Conservation (phyloP, 805 yeast genomes). For the Candida nonsorbophila region DNA sequence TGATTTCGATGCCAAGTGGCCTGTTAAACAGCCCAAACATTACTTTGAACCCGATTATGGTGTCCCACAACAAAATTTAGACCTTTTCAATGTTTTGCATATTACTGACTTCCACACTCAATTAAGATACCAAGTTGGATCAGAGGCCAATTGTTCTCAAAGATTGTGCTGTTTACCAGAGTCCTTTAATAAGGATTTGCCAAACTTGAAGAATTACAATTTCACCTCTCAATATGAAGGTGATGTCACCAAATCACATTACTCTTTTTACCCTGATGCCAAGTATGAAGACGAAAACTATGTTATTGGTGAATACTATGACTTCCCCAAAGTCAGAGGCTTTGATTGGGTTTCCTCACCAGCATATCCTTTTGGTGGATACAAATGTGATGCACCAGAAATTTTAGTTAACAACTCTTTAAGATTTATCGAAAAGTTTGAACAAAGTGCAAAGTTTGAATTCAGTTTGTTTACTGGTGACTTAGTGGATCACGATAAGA, state of each 20-base stretch:
- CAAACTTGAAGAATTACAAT: conserved; percentile 16
- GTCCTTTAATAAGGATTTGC: conserved; percentile 29
- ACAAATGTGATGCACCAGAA: conserved; percentile 64
- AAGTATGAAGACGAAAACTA: conserved; percentile 19
- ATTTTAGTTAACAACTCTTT: conserved; percentile 55
- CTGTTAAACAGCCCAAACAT: conserved; percentile 21
- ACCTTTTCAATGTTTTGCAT: conserved; percentile 58
- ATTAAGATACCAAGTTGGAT: conserved; percentile 47
- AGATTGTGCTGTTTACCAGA: conserved; percentile 60
- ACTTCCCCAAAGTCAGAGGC: conserved; percentile 17
- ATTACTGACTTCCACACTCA: conserved; percentile 63
- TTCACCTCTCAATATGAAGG: conserved; percentile 22
- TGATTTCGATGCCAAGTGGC: conserved; percentile 30
- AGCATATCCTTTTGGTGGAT: conserved; percentile 58
- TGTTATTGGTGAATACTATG: conserved; percentile 28
- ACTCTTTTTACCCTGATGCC: conserved; percentile 19
- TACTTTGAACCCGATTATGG: conserved; percentile 22
- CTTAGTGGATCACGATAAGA: conserved; percentile 62
- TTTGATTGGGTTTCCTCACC: conserved; percentile 27
- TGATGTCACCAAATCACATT: conserved; percentile 3
- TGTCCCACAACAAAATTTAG: conserved; percentile 7
- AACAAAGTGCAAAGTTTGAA: conserved; percentile 37
- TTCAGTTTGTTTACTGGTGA: conserved; percentile 72
- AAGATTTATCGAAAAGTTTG: conserved; percentile 14
- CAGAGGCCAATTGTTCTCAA: conserved; percentile 53